phyloP scores from a whole-genome alignment of 169 alveolate species.

The Perkinsus marinus region DNA sequence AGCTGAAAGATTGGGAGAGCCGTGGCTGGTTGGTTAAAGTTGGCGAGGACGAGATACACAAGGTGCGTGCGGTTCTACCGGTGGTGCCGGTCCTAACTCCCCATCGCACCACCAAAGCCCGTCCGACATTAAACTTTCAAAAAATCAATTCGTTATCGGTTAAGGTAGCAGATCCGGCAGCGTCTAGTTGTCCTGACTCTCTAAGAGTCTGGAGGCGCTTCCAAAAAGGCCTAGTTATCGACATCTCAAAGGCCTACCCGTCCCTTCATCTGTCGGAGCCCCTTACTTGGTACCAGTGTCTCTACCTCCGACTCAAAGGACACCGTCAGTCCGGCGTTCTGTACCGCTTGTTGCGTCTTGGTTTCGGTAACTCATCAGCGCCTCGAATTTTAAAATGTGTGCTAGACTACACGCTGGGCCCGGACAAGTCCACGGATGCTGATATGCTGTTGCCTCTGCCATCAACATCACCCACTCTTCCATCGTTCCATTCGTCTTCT shows the following conservation, averaged over 20 bases:
- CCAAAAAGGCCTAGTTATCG: background rate
- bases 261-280: background rate
- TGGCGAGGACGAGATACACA: background rate
- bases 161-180: background rate
- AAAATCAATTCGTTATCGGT: background rate
- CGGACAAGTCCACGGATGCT: background rate
- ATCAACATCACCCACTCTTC: no score
- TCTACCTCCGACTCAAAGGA: background rate
- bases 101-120: background rate
- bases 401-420: background rate
- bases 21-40: background rate
- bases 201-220: background rate
- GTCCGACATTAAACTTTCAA: background rate
- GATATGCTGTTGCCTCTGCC: no score
- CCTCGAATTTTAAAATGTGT: background rate
- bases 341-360: background rate
- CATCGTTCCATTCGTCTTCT: no score
- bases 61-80: background rate
- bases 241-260: background rate
- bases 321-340: background rate
- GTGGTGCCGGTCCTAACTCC: background rate
- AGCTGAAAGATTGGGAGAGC: background rate
- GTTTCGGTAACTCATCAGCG: background rate
- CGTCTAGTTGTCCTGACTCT: background rate
- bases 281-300: background rate